Conservation (phyloP, 108 stramenopile genomes). For the Skeletonema potamos region DNA sequence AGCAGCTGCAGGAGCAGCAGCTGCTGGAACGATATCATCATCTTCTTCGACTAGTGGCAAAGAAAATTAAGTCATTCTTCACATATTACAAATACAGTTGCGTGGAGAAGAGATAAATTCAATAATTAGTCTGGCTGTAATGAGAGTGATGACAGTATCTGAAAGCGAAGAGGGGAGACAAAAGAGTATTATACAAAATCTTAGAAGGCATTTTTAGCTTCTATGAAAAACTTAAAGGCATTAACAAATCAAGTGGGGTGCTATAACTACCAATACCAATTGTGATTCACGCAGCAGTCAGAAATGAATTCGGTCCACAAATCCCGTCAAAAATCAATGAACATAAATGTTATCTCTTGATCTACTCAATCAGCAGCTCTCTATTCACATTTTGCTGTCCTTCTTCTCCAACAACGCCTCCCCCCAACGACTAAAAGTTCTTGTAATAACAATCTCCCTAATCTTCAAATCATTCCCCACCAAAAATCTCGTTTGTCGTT, state of each 20-base stretch:
- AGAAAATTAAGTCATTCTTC: not conserved
- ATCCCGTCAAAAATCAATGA: not conserved
- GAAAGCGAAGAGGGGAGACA: too few relatives aligned
- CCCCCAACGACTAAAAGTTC: slow-evolving; percentile 67
- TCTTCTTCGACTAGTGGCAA: not conserved
- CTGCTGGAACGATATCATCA: not conserved
- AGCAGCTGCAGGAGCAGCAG: not conserved
- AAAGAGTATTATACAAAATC: too few relatives aligned
- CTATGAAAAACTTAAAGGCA: too few relatives aligned
- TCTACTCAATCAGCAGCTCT: not conserved
- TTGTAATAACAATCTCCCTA: slow-evolving; percentile 55
- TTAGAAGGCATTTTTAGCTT: too few relatives aligned
- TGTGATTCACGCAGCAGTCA: not conserved
- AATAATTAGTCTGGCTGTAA: not conserved
- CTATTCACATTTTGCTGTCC: not conserved
- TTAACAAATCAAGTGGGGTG: too few relatives aligned
- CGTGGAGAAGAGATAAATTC: not conserved
- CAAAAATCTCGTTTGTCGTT: slow-evolving; percentile 68
- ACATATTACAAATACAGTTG: not conserved
- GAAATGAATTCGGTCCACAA: not conserved
- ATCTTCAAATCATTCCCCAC: slow-evolving; percentile 54
- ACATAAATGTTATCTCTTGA: too few relatives aligned
- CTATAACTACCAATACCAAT: too few relatives aligned
- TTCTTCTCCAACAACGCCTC: slow-evolving; percentile 14
- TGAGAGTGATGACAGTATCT: not conserved